These are phyloP conservation scores for Xylaria longipes DNA, from an alignment of 495 filamentous ascomycete species.

Conservation along the genomic window DNA sequence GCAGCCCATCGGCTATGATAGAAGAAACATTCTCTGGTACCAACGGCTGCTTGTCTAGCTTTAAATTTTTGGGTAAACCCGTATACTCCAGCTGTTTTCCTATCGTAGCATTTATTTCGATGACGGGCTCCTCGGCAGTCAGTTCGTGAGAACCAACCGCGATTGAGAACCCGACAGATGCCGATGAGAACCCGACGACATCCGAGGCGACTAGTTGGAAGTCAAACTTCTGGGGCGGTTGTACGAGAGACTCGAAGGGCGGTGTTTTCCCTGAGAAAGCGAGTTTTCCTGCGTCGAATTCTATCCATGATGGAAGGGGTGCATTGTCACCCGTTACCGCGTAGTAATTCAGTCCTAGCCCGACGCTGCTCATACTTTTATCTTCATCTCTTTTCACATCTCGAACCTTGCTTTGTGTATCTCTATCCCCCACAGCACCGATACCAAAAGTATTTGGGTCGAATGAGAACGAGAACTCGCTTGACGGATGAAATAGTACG, in stretches of 20 bases:
- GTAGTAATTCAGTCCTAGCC: constrained; percentile 64
- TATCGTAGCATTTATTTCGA: constrained; percentile 65
- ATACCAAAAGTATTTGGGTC: constrained; percentile 47
- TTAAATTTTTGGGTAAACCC: constrained; percentile 59
- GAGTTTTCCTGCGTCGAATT: constrained; percentile 68
- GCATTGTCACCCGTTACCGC: constrained; percentile 77
- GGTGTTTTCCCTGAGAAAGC: constrained; percentile 80
- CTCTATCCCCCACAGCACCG: not conserved
- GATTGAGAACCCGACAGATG: constrained; percentile 69
- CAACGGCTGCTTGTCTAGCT: constrained; percentile 66
- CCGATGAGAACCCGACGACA: constrained; percentile 75
- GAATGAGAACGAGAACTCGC: constrained; percentile 47
- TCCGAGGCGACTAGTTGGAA: constrained; percentile 82
- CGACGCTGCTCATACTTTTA: constrained; percentile 12
- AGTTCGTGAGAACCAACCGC: constrained; percentile 73
- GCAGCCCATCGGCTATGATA: constrained; percentile 57
- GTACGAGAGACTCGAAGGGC: constrained; percentile 61
- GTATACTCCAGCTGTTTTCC: constrained; percentile 63
- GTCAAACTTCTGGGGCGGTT: constrained; percentile 73
- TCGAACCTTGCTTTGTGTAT: not conserved
- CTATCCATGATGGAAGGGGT: constrained; percentile 86
- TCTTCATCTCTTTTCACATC: constrained; percentile 6
- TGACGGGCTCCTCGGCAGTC: constrained; percentile 61
- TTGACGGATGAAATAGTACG: constrained; percentile 45
- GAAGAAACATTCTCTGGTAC: constrained; percentile 42